Percentiles rank a stretch among this genome's conserved stretches.
Evolutionary conservation across 2,329 filamentous ascomycete genomes (phyloP).

Genomic region (Cucurbitaria berberidis): DNA sequence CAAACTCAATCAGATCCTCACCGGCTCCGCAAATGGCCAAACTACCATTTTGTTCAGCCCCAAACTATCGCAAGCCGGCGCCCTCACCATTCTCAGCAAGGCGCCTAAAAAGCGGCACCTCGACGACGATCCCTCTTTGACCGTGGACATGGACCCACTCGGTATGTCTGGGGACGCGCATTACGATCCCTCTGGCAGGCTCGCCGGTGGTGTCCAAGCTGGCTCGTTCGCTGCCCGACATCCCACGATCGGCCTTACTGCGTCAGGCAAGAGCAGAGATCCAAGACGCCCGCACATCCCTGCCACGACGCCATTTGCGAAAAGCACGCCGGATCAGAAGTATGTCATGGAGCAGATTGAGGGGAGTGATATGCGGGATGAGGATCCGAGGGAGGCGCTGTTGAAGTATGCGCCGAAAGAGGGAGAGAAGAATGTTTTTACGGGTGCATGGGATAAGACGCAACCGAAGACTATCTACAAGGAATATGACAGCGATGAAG

Average conservation of each 20-base stretch:
- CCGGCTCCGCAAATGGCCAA: slow-evolving; percentile 88
- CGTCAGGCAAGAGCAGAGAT: slow-evolving; percentile 77
- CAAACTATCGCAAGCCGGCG: slow-evolving; percentile 78
- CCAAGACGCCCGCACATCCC: slow-evolving; percentile 86
- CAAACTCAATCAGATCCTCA: slow-evolving; percentile 94
- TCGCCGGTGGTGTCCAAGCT: slow-evolving; percentile 59
- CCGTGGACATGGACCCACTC: slow-evolving; percentile 72
- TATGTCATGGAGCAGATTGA: slow-evolving; percentile 89
- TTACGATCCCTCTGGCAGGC: slow-evolving; percentile 36
- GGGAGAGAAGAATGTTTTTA: slow-evolving; percentile 92
- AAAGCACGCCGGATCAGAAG: slow-evolving; percentile 85
- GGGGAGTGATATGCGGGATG: slow-evolving; percentile 89
- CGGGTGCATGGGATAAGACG: slow-evolving; percentile 88
- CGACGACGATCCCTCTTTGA: slow-evolving; percentile 87
- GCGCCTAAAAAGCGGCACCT: slow-evolving; percentile 94
- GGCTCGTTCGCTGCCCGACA: slow-evolving; percentile 64
- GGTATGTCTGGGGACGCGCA: slow-evolving; percentile 86
- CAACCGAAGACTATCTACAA: slow-evolving; percentile 93
- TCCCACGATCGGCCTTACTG: slow-evolving; percentile 75
- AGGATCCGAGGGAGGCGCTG: slow-evolving; percentile 92
- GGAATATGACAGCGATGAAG: slow-evolving; percentile 86
- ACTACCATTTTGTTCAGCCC: slow-evolving; percentile 92
- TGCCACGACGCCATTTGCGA: slow-evolving; percentile 84
- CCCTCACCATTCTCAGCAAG: slow-evolving; percentile 87
- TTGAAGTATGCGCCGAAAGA: slow-evolving; percentile 94